Evolutionary conservation across 139 green algal species (phyloP).

Genomic region (Protoeuglena noctilucae): DNA sequence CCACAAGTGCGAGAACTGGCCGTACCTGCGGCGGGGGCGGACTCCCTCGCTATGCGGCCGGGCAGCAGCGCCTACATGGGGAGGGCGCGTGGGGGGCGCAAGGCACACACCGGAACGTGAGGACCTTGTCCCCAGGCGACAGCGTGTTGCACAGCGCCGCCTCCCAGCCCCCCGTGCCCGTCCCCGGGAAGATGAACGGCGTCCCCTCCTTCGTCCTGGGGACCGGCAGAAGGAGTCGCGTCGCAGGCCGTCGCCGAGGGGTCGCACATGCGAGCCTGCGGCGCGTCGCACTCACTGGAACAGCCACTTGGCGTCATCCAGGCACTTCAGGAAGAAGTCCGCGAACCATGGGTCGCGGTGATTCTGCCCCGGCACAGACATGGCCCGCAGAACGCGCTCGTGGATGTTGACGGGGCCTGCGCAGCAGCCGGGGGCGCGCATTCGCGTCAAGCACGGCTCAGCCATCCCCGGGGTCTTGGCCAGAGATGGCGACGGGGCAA

Average conservation of each 20-base stretch:
- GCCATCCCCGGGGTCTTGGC: too few relatives aligned
- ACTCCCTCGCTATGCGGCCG: too few relatives aligned
- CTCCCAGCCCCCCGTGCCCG: conserved; percentile 84
- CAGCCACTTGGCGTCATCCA: conserved; percentile 70
- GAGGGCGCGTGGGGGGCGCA: background rate
- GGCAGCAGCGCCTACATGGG: background rate
- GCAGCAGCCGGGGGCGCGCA: background rate
- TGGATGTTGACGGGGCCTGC: conserved; percentile 95
- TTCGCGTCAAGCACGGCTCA: too few relatives aligned
- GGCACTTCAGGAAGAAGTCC: conserved; percentile 52
- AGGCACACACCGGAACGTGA: conserved; percentile 17
- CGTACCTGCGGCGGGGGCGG: conserved; percentile 70
- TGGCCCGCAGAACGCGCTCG: conserved; percentile 65
- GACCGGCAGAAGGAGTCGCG: too few relatives aligned
- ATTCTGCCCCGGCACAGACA: conserved; percentile 74
- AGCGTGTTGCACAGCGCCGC: conserved; percentile 84
- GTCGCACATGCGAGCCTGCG: too few relatives aligned
- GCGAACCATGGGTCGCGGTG: conserved; percentile 88
- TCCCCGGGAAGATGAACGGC: conserved; percentile 80
- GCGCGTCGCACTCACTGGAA: too few relatives aligned
- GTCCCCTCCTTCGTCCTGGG: conserved; percentile 72
- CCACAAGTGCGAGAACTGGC: conserved; percentile 87
- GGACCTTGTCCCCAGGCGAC: conserved; percentile 73
- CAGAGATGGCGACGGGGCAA: background rate
- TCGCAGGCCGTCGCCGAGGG: too few relatives aligned